Evolutionary conservation across 768 basidiomycete genomes (phyloP).

Genomic region (Serendipita sp.): DNA sequence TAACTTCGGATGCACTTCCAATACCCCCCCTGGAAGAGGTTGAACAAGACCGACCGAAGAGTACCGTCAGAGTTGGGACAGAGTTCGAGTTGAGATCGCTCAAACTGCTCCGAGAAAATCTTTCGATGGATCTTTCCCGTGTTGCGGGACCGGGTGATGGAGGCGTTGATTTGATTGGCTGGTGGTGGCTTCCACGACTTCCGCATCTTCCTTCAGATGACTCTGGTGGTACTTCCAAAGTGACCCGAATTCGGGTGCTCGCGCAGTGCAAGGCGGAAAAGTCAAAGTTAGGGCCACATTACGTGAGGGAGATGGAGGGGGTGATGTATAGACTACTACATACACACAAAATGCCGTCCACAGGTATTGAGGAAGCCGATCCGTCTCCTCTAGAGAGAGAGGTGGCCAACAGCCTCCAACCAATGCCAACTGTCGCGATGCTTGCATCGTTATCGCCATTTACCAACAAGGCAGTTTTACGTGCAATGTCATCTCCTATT

Average conservation of each 20-base stretch:
- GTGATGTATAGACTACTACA: slow-evolving; percentile 42
- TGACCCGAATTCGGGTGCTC: slow-evolving; percentile 45
- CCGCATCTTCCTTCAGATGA: background rate
- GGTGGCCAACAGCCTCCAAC: slow-evolving; percentile 9
- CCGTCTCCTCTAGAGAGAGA: slow-evolving; percentile 3
- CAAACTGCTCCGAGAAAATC: background rate
- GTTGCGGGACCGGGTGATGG: slow-evolving; percentile 33
- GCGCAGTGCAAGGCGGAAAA: slow-evolving; percentile 88
- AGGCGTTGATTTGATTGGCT: slow-evolving; percentile 75
- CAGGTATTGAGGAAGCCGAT: background rate
- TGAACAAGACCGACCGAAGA: background rate
- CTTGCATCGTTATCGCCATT: slow-evolving; percentile 71
- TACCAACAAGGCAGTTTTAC: slow-evolving; percentile 49
- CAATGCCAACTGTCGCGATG: slow-evolving; percentile 41
- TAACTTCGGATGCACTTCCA: background rate
- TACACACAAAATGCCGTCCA: background rate
- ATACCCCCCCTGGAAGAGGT: background rate
- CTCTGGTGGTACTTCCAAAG: background rate
- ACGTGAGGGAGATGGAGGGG: slow-evolving; percentile 84
- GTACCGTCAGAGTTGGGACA: background rate
- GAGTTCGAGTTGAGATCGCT: background rate
- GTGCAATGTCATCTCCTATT: slow-evolving; percentile 55
- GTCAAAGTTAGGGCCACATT: slow-evolving; percentile 60
- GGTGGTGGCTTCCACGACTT: slow-evolving; percentile 70
- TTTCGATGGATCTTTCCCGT: background rate